Percentiles rank a stretch among this genome's conserved stretches.
Conservation (phyloP, 495 filamentous ascomycete species). For the Copromyces sp. region DNA sequence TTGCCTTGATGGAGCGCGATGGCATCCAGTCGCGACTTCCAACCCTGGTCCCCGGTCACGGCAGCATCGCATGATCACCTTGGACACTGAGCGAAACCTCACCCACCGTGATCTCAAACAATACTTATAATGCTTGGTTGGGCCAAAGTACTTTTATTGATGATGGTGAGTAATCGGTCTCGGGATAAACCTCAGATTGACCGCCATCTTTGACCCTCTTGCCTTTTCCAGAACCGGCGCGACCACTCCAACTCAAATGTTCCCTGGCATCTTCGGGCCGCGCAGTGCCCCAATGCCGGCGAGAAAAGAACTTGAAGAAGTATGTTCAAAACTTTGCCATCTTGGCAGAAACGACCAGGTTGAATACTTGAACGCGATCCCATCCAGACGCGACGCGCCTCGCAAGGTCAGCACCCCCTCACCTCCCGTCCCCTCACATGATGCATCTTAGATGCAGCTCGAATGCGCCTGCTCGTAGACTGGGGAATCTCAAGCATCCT, state of each 20-base stretch:
- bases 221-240: neutral
- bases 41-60: too few relatives aligned
- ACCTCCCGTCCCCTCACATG: neutral
- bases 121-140: neutral
- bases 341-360: neutral
- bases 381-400: neutral
- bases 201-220: neutral
- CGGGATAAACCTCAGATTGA: neutral
- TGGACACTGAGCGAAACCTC: neutral
- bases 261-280: neutral
- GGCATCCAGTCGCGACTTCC: neutral
- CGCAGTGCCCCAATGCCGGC: too few relatives aligned
- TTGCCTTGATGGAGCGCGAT: neutral
- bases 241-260: neutral
- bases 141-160: neutral
- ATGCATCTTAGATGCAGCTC: neutral
- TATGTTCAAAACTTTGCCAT: neutral
- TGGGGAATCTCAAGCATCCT: neutral
- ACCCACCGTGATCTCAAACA: neutral
- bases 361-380: neutral
- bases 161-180: neutral
- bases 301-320: neutral
- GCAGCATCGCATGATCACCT: neutral
- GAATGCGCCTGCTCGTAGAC: neutral
- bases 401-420: neutral